Evolutionary conservation across 2,329 filamentous ascomycete genomes (phyloP).

Genomic region (Penicillium freii): DNA sequence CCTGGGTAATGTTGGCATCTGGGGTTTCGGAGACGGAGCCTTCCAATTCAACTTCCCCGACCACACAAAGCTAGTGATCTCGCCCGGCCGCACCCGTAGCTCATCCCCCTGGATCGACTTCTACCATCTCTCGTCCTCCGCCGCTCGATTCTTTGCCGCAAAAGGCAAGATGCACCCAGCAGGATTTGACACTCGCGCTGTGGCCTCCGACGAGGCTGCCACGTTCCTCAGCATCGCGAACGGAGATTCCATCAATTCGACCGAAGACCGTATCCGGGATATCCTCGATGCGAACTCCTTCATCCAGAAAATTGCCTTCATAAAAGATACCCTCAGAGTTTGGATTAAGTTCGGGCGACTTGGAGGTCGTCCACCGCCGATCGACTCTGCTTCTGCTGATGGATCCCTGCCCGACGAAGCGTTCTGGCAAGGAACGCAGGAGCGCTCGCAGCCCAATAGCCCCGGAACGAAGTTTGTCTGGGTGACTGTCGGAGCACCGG

Average conservation of each 20-base stretch:
- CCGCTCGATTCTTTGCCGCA: conserved; percentile 43
- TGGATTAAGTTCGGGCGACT: conserved; percentile 42
- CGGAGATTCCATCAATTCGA: conserved; percentile 32
- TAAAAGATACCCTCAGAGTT: conserved; percentile 41
- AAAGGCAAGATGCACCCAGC: conserved; percentile 45
- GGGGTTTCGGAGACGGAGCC: conserved; percentile 51
- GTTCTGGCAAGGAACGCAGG: conserved; percentile 45
- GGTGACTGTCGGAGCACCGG: conserved; percentile 50
- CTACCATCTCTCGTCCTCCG: conserved; percentile 49
- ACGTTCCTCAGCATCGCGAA: conserved; percentile 43
- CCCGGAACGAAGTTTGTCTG: conserved; percentile 53
- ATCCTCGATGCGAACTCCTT: conserved; percentile 48
- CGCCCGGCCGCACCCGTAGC: conserved; percentile 39
- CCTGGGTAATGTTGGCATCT: conserved; percentile 53
- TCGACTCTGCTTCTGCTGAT: conserved; percentile 12
- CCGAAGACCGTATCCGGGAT: conserved; percentile 41
- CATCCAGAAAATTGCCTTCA: conserved; percentile 43
- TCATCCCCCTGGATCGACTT: conserved; percentile 48
- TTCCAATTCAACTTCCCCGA: conserved; percentile 55
- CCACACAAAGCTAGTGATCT: conserved; percentile 52
- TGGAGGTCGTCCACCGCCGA: conserved; percentile 32
- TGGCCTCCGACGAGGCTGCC: conserved; percentile 42
- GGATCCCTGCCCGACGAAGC: conserved; percentile 27
- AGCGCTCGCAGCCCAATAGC: conserved; percentile 40
- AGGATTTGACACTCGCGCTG: conserved; percentile 44